Evolutionary conservation across 2,329 filamentous ascomycete species (phyloP), one percentile per base, ranked within the genome.

Genomic region (Aureobasidium musti): DNA sequence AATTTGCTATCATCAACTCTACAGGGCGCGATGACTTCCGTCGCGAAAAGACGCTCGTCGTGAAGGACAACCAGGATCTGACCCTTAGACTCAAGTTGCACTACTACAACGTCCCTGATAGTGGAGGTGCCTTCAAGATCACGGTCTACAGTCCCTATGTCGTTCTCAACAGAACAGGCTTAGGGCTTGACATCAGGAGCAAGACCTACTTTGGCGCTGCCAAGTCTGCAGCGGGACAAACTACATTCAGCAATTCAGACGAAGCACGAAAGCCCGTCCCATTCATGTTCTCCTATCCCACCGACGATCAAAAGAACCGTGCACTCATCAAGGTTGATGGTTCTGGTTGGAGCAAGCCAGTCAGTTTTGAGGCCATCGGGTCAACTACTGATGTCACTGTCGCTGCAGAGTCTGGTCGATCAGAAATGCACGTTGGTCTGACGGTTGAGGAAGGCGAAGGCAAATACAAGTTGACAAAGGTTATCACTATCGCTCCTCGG

Each of bases 401-500:
- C 39, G 89, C 90, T 59, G 91, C 92, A 0, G 79, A 85, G 1
- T 85, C 84, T 49, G 88, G 86, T 50, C 82, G 85, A 69, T 89
- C 89, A 2, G 95, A 99, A 77, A 93, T 98, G 73, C 92, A 98
- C 73, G 84, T 96, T 7, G 95, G 95, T 54, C 87, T 99, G 57
- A 94, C 89, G 1, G 89, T 99, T 35, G 87, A 91, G 67, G 90
- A 96, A 67, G 95, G 95, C 13, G 90, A 97, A 73, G 95, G 95
- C 73, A 99, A 99, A 70, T 99, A 98, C 82, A 98, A 97, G 77
- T 83, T 99, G 82, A 96, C 92, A 21, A 98, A 97, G 80, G 90
- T 97, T 14, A 91, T 99, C 30, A 97, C 93, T 0, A 86, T 99
- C 47, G 89, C 95, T 0, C 95, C 96, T 30, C 87, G 95, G 28